phyloP scores from a whole-genome alignment of 768 basidiomycete genomes.

The Auricularia sp. region DNA sequence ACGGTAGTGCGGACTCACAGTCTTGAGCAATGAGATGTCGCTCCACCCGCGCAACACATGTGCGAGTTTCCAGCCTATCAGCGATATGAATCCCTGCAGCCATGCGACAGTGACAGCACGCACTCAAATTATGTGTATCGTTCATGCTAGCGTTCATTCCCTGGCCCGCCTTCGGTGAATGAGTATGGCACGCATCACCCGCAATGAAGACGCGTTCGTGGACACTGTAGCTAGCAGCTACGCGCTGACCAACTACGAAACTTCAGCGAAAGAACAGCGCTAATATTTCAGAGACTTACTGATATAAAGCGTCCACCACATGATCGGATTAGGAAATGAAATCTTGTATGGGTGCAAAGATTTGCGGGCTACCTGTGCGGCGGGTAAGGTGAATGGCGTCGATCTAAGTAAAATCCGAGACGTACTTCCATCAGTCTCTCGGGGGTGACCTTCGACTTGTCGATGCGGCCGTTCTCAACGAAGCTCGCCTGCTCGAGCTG shows the following conservation, averaged over 20 bases:
- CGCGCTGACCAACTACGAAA: slow-evolving; percentile 57
- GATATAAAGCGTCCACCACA: slow-evolving; percentile 70
- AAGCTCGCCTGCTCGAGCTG: slow-evolving; percentile 47
- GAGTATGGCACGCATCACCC: slow-evolving; percentile 53
- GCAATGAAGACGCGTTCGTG: slow-evolving; percentile 65
- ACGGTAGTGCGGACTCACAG: slow-evolving; percentile 26
- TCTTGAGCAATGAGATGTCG: slow-evolving; percentile 36
- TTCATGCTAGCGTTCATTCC: slow-evolving; percentile 75
- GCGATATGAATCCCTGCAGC: background rate
- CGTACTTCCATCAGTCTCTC: slow-evolving; percentile 44
- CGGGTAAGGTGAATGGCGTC: background rate
- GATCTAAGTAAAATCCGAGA: background rate
- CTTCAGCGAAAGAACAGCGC: background rate
- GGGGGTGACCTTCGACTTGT: slow-evolving; percentile 42
- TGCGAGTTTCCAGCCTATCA: slow-evolving; percentile 49
- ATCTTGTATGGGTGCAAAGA: slow-evolving; percentile 50
- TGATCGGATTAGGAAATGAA: slow-evolving; percentile 35
- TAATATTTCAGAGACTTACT: slow-evolving; percentile 29
- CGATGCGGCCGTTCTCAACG: slow-evolving; percentile 40
- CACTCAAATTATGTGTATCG: slow-evolving; percentile 62
- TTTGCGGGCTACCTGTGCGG: slow-evolving; percentile 40
- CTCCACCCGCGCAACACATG: slow-evolving; percentile 50
- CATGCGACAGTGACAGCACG: background rate
- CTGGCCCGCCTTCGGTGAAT: slow-evolving; percentile 37
- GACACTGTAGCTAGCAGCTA: slow-evolving; percentile 52